Evolutionary conservation across 176 grass and related monocot genomes (phyloP).

Genomic region (Microstegium vimineum): DNA sequence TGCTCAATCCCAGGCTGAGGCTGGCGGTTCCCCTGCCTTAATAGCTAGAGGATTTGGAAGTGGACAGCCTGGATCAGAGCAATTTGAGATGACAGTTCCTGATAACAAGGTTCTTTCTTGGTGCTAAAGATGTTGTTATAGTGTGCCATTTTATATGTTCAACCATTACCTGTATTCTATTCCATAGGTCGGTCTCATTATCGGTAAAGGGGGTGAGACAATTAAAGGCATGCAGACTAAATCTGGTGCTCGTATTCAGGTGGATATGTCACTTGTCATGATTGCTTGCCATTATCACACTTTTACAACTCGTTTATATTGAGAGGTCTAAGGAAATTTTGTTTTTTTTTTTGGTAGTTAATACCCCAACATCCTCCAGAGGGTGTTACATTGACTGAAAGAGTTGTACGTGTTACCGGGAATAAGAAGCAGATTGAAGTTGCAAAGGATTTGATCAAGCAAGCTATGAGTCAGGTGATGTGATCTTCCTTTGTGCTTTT

Average conservation of each 20-base stretch:
- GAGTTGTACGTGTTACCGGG: constrained; percentile 78
- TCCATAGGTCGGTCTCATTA: constrained; percentile 80
- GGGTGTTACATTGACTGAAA: constrained; percentile 74
- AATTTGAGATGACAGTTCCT: constrained; percentile 88
- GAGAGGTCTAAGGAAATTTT: not conserved
- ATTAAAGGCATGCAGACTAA: constrained; percentile 87
- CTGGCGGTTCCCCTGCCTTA: constrained; percentile 86
- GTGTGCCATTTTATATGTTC: not conserved
- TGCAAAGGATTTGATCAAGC: constrained; percentile 87
- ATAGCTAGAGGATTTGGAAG: constrained; percentile 79
- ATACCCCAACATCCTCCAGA: constrained; percentile 81
- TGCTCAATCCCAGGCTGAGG: constrained; percentile 62
- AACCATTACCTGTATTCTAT: not conserved
- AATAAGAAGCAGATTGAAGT: constrained; percentile 88
- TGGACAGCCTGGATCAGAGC: constrained; percentile 61
- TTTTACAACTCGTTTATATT: not conserved
- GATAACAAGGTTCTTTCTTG: constrained; percentile 73
- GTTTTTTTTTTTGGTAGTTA: constrained; percentile 51
- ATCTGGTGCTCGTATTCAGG: constrained; percentile 98
- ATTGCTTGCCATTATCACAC: not conserved
- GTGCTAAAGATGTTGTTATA: not conserved
- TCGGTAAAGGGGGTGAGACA: constrained; percentile 93
- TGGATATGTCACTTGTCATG: constrained; percentile 32
- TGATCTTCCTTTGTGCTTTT: not conserved
- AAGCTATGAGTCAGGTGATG: constrained; percentile 86